phyloP scores from a whole-genome alignment of 352 stramenopile genomes.

The Phytophthora boehmeriae region DNA sequence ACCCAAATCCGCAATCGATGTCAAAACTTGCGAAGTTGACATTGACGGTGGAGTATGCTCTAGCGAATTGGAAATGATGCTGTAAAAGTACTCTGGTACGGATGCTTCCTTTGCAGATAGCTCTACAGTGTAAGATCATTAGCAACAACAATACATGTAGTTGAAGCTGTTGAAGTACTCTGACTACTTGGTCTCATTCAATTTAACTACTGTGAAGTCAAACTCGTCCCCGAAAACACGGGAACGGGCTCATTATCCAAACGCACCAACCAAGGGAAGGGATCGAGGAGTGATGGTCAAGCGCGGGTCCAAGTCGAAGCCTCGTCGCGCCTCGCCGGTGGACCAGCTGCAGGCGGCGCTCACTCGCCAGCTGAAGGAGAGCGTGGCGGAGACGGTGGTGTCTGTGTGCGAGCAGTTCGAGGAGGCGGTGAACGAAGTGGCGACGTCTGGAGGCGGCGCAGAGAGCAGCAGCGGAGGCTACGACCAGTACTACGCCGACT shows the following conservation, averaged over 20 bases:
- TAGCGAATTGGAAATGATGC: no score
- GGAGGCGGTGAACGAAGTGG: slow-evolving; percentile 16
- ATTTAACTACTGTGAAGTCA: background rate
- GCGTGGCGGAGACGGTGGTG: slow-evolving; percentile 53
- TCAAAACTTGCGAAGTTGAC: slow-evolving; percentile 5
- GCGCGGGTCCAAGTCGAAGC: slow-evolving; percentile 28
- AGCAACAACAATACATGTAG: no score
- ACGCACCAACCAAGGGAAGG: background rate
- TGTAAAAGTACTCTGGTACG: no score
- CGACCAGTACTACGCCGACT: slow-evolving; percentile 63
- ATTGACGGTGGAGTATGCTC: background rate
- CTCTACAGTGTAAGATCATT: no score
- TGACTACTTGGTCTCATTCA: no score
- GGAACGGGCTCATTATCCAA: background rate
- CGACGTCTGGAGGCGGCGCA: background rate
- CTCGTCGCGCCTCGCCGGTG: slow-evolving; percentile 19
- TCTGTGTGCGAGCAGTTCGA: slow-evolving; percentile 57
- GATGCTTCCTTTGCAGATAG: no score
- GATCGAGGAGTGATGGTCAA: slow-evolving; percentile 23
- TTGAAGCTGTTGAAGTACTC: background rate
- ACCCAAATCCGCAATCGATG: background rate
- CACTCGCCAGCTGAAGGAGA: slow-evolving; percentile 47
- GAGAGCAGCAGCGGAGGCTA: slow-evolving; percentile 37
- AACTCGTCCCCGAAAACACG: background rate
- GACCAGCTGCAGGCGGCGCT: slow-evolving; percentile 44